Evolutionary conservation across 805 yeast species (phyloP), one percentile per base, ranked within the genome.

Genomic region (Candida sakaeoensis): DNA sequence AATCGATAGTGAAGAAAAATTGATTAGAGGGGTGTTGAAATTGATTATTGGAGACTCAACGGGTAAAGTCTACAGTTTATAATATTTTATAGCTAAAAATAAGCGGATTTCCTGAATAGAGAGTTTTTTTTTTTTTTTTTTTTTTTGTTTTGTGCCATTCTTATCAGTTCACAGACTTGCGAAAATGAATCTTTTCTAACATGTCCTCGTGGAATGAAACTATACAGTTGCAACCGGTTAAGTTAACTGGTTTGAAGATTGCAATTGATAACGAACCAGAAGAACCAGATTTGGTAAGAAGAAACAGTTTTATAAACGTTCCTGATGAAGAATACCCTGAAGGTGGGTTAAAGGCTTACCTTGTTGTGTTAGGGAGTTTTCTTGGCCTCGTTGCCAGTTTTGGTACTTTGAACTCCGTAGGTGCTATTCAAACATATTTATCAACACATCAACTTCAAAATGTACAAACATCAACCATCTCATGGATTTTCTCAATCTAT

Each of bases 21-120:
- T 55, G 36, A 51, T 47, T 33, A 53, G 63, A 57, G 79, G 58
- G 42, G 56, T 43, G 18, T 38, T 63, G 30, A 72, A 68, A 39
- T 47, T 81, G 19, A 61, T 77, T 7, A 65, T 77, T 21, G 86
- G 85, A 3, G 84, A 80, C 49, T 48, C 62, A 4, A 50, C 53
- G 8, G 86, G 87, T 1, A 60, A 68, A 35, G 70, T 82, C 3
- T 72, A 71, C 41, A 59, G 37, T 23, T 24, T 45, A 37, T 44
- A 37, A 34, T 19, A 6, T 21, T 21, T 7, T 21, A 21, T 21
- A 7, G 9, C n/a, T n/a, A n/a, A n/a, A n/a, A 33, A 6, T 15
- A 15, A 16, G 5, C 21, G 16, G 33, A 21, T 18, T 12, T 26
- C 29, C 29, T 26, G 29, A 26, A 10, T 12, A 26, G n/a, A 26